phyloP scores from a whole-genome alignment of 202 grass and related monocot genomes.

The Digitaria exilis region DNA sequence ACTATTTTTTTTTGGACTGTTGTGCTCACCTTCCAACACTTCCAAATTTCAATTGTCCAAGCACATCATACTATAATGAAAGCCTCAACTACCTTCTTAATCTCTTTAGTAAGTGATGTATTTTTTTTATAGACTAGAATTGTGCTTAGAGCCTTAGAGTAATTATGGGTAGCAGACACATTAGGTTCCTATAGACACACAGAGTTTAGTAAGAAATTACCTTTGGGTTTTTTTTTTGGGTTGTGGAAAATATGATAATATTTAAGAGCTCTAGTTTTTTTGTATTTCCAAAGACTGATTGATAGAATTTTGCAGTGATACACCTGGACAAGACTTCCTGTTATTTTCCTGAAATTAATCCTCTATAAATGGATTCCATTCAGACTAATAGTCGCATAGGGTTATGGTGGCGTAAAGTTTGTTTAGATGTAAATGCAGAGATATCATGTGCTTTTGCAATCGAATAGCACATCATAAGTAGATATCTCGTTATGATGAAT shows the following conservation, averaged over 20 bases:
- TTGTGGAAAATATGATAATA: not conserved
- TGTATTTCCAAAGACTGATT: not conserved
- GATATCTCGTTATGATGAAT: not conserved
- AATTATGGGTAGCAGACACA: not conserved
- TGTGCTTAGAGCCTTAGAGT: not conserved
- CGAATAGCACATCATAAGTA: not conserved
- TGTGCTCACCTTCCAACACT: slow-evolving; percentile 25
- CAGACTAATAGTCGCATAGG: not conserved
- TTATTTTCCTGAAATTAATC: not conserved
- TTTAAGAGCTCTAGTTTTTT: too few species aligned
- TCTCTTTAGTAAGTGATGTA: not conserved
- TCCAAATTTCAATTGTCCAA: slow-evolving; percentile 35
- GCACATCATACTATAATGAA: slow-evolving; percentile 22
- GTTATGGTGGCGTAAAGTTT: not conserved
- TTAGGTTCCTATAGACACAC: not conserved
- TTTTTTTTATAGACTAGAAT: slow-evolving; percentile 34
- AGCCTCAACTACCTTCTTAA: slow-evolving; percentile 15
- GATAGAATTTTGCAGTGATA: not conserved
- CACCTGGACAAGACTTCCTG: not conserved
- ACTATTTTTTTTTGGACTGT: slow-evolving; percentile 26
- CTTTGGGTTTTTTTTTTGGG: not conserved
- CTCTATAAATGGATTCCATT: too few species aligned
- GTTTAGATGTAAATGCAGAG: not conserved
- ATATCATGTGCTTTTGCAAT: slow-evolving; percentile 6
- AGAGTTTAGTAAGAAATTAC: slow-evolving; percentile 1